These are phyloP conservation scores for Stropharia rugosoannulata DNA, from an alignment of 768 basidiomycete genomes.

Conservation along the genomic window DNA sequence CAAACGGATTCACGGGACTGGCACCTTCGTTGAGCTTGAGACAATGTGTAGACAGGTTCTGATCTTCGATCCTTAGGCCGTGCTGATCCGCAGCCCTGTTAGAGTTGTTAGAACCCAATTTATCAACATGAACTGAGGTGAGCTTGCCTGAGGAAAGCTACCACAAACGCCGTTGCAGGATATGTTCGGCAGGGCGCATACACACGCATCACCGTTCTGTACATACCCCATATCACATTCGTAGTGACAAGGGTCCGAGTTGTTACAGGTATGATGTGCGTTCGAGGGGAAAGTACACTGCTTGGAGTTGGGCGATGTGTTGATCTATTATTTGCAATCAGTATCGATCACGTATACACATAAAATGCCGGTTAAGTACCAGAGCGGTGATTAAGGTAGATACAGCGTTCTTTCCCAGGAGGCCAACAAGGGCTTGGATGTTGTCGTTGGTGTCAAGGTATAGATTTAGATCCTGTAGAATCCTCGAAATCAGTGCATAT, in stretches of 20 bases:
- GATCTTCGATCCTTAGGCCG: slow-evolving; percentile 21
- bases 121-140: slow-evolving; percentile 14
- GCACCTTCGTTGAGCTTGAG: slow-evolving; percentile 29
- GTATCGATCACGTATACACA: neutral
- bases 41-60: slow-evolving; percentile 22
- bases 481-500: slow-evolving; percentile 4
- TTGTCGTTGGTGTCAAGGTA: slow-evolving; percentile 28
- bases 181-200: slow-evolving; percentile 32
- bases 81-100: slow-evolving; percentile 41
- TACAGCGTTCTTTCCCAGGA: slow-evolving; percentile 25
- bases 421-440: slow-evolving; percentile 21
- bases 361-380: slow-evolving; percentile 13
- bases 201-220: slow-evolving; percentile 28
- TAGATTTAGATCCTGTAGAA: slow-evolving; percentile 30
- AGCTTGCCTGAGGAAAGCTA: slow-evolving; percentile 29
- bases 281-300: slow-evolving; percentile 33
- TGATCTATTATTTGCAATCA: slow-evolving; percentile 18
- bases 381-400: slow-evolving; percentile 21
- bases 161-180: slow-evolving; percentile 43
- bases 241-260: slow-evolving; percentile 33
- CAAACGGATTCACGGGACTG: slow-evolving; percentile 32
- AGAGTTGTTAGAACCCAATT: neutral
- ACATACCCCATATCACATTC: slow-evolving; percentile 29
- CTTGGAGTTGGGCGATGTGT: slow-evolving; percentile 26
- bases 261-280: slow-evolving; percentile 28